A percentile compares a stretch with the other conserved stretches of the same genome.
These are phyloP conservation scores for Botrytis hyacinthi DNA, from an alignment of 2,329 filamentous ascomycete genomes.

Conservation along the genomic window DNA sequence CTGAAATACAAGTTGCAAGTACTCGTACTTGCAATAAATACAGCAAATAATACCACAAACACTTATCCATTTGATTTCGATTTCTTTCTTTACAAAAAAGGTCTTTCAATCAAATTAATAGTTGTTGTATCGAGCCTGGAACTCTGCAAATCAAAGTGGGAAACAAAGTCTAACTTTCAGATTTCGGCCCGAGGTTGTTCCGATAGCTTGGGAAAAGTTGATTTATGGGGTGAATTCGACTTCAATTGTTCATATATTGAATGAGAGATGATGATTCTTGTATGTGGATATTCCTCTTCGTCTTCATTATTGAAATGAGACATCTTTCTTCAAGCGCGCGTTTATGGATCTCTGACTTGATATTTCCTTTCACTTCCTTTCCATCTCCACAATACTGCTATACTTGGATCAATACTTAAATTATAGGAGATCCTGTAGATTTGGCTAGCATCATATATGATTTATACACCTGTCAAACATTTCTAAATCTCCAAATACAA, in stretches of 20 bases:
- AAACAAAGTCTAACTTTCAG: not conserved
- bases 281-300: not conserved
- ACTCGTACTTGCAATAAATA: not conserved
- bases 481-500: too few species aligned
- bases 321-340: rapidly evolving
- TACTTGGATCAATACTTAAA: too few species aligned
- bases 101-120: not conserved
- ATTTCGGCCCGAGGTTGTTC: not conserved
- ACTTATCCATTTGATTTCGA: not conserved
- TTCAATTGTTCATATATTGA: not conserved
- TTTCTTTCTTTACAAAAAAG: not conserved
- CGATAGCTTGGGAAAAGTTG: not conserved
- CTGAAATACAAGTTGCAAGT: not conserved
- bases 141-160: not conserved
- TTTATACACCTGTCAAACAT: too few species aligned
- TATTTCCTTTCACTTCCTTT: not conserved
- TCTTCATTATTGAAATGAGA: not conserved
- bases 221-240: not conserved
- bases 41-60: not conserved
- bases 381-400: not conserved
- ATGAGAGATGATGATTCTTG: not conserved
- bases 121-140: not conserved
- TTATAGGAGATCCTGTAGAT: too few species aligned
- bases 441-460: too few species aligned
- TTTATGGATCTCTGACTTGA: not conserved